Conservation (phyloP, 2,329 filamentous ascomycete genomes). For the Thelonectria olida region DNA sequence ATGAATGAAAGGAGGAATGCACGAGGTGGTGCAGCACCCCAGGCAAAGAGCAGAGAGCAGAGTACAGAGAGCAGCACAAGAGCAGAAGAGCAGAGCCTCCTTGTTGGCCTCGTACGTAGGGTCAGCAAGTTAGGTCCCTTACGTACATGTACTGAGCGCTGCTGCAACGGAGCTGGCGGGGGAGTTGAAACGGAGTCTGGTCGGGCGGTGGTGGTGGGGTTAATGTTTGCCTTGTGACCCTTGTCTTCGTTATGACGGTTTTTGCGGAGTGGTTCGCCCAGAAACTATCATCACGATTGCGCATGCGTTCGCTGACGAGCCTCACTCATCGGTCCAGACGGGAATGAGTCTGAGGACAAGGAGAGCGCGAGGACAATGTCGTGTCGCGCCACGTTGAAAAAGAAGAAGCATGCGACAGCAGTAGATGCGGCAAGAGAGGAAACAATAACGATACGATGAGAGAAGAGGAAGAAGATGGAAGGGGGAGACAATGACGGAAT, state of each 20-base stretch:
- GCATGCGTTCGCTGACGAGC: no score
- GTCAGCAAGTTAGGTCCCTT: no score
- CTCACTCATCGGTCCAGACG: no score
- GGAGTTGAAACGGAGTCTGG: constrained; percentile 21
- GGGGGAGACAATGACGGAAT: constrained; percentile 7
- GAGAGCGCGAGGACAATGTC: neutral
- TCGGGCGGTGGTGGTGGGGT: constrained; percentile 2
- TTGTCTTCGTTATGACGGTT: neutral
- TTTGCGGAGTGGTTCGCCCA: constrained; percentile 12
- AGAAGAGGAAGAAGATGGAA: neutral
- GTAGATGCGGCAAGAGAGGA: neutral
- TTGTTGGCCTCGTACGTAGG: neutral
- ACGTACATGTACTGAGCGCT: neutral
- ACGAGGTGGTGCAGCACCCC: neutral
- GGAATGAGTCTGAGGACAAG: no score
- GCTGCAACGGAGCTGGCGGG: constrained; percentile 7
- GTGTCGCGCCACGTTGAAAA: constrained; percentile 22
- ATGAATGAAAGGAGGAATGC: neutral
- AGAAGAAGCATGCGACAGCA: neutral
- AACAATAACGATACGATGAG: neutral
- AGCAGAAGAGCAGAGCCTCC: constrained; percentile 1
- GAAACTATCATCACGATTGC: no score
- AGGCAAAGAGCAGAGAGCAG: neutral
- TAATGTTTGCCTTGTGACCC: constrained; percentile 14
- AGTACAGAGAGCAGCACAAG: neutral